A percentile compares a stretch with the other conserved stretches of the same genome.
phyloP scores from a whole-genome alignment of 257 asterid species.

The Solanum chaucha region DNA sequence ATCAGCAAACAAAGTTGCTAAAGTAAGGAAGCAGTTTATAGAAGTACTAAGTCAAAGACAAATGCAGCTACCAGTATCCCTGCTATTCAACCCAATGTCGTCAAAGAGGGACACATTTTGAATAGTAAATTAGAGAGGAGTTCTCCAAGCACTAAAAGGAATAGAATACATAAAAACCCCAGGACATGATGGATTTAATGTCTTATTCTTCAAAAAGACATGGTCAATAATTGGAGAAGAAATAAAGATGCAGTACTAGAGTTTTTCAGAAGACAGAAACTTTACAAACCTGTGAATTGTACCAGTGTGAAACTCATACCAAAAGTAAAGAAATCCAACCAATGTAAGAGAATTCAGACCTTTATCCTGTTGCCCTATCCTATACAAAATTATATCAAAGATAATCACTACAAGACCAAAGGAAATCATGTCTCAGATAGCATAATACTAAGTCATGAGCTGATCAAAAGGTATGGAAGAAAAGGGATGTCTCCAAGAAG shows the following conservation, averaged over 20 bases:
- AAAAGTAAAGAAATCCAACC: not conserved
- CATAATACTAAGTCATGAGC: not conserved
- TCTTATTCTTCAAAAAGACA: not conserved
- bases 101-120: not conserved
- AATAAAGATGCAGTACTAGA: not conserved
- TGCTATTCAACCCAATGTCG: not conserved
- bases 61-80: not conserved
- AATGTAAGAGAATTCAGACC: not conserved
- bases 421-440: not conserved
- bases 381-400: not conserved
- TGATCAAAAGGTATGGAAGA: not conserved
- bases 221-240: not conserved
- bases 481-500: not conserved
- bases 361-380: not conserved
- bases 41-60: not conserved
- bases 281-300: not conserved
- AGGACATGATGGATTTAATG: not conserved
- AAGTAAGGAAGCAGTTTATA: not conserved
- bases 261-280: not conserved
- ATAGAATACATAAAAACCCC: not conserved
- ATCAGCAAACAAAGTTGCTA: not conserved
- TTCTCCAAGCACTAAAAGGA: not conserved
- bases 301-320: not conserved
- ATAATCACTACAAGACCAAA: not conserved
- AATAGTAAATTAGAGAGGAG: not conserved